Evolutionary conservation across 805 yeast species (phyloP).

Genomic region (Saturnispora gosingensis): DNA sequence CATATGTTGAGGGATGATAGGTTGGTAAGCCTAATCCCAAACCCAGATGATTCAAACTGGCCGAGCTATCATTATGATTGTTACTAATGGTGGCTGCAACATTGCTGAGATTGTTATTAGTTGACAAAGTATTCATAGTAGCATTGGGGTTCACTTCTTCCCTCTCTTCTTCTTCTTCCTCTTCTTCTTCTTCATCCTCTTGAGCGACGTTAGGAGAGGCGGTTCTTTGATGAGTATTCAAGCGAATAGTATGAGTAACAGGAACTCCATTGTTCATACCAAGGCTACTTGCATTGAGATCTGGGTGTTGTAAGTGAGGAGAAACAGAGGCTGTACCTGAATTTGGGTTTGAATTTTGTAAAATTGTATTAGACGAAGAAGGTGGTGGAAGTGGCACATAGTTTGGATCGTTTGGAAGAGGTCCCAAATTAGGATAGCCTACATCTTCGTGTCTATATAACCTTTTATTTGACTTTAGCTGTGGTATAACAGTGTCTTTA

Average conservation of each 20-base stretch:
- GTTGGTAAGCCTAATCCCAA: conserved; percentile 9
- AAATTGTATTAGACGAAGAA: neutral
- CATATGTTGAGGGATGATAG: conserved; percentile 23
- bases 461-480: conserved; percentile 24
- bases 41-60: conserved; percentile 8
- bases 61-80: neutral
- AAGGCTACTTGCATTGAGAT: neutral
- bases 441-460: conserved; percentile 28
- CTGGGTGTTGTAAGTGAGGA: neutral
- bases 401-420: conserved; percentile 40
- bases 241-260: neutral
- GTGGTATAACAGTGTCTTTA: conserved; percentile 38
- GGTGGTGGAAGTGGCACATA: neutral
- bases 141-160: neutral
- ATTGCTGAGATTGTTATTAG: neutral
- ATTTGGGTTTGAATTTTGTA: neutral
- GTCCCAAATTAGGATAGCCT: conserved; percentile 58
- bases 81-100: neutral
- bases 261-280: neutral
- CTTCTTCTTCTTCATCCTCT: neutral
- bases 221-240: neutral
- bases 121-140: neutral
- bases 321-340: neutral
- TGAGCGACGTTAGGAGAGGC: neutral
- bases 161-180: neutral